Base-by-base conservation (phyloP, 2,329 filamentous ascomycete species). In the Neospermospora avenae region DNA sequence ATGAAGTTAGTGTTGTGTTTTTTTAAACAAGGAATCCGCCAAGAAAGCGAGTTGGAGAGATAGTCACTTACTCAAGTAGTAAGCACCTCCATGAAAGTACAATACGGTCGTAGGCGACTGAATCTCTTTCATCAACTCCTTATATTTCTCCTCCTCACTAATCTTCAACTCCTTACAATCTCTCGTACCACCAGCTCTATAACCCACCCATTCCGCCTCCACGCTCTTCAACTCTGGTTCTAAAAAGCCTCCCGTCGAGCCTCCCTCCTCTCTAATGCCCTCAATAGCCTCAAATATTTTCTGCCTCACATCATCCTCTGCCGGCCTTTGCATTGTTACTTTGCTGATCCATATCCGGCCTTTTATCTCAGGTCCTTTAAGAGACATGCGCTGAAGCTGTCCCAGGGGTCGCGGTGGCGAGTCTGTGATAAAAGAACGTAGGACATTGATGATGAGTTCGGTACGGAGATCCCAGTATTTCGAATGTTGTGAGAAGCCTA, bases 271-370 rank as follows among this genome's bases (percentile, higher is more conserved):
- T 54, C 77, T 78, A 72, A 89, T 72, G 1, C 77, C 77, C 24
- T 84, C 77, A 46, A 92, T 83, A 3, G 81, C 82, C 31, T 75
- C 75, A 63, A 85, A 76, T 25, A 92, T 70, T 1, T 80, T 78
- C 45, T 87, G 80, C n/a, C 82, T 76, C 14, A 86, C 71, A 78
- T 82, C 68, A 70, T 80, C 72, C 78, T 83, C 59, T 49, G 75
- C 80, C 0, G 87, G 88, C 2, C 77, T 76, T 0, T 84, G 82
- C 16, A 91, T 77, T 0, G 81, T 83, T 44, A 89, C 86, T 57
- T 84, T 88, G 68, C 86, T 87, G 24, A 96, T 80, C 93, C 93
- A 97, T 65, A 95, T 85, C 46, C 83, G 84, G 3, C 91, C 91
- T 71, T 90, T 92, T 70, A 96, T 78, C 0, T 84, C 85, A 0